Conservation (phyloP, 208 protist genomes). For the Trypanosoma conorhini region DNA sequence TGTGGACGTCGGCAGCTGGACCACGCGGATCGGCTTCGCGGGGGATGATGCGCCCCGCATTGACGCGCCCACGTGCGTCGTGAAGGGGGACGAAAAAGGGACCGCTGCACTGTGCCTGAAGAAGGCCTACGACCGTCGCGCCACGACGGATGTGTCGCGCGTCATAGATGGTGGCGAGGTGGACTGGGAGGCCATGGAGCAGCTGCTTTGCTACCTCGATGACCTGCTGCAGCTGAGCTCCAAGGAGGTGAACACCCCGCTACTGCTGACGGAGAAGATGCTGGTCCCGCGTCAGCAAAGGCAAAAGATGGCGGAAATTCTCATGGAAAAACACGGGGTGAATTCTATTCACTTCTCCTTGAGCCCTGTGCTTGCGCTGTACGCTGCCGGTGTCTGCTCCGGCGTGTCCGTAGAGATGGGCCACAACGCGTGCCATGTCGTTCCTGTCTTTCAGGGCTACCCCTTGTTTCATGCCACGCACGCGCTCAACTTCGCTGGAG, state of each 20-base stretch:
- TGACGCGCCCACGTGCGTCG: constrained; percentile 65
- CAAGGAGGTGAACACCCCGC: constrained; percentile 63
- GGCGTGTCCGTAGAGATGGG: constrained; percentile 95
- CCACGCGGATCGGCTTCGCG: constrained; percentile 81
- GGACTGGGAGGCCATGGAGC: constrained; percentile 91
- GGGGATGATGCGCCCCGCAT: constrained; percentile 87
- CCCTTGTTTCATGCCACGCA: constrained; percentile 93
- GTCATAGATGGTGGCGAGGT: constrained; percentile 72
- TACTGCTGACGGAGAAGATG: constrained; percentile 89
- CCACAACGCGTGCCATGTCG: constrained; percentile 97
- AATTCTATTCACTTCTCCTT: constrained; percentile 62
- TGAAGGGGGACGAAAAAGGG: constrained; percentile 22
- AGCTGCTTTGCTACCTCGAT: constrained; percentile 65
- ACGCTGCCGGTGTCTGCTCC: constrained; percentile 81
- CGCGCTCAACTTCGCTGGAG: constrained; percentile 78
- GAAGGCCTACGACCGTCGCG: constrained; percentile 45
- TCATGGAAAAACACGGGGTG: constrained; percentile 86
- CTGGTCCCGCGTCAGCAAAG: constrained; percentile 82
- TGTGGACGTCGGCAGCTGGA: constrained; percentile 85
- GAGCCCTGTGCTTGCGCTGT: constrained; percentile 88
- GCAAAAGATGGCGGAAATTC: constrained; percentile 82
- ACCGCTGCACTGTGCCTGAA: constrained; percentile 24
- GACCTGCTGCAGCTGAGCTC: constrained; percentile 65
- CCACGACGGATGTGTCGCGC: constrained; percentile 26
- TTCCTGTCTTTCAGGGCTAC: constrained; percentile 98